Conservation (phyloP, 2,329 filamentous ascomycete species). For the Arthroderma sp. region DNA sequence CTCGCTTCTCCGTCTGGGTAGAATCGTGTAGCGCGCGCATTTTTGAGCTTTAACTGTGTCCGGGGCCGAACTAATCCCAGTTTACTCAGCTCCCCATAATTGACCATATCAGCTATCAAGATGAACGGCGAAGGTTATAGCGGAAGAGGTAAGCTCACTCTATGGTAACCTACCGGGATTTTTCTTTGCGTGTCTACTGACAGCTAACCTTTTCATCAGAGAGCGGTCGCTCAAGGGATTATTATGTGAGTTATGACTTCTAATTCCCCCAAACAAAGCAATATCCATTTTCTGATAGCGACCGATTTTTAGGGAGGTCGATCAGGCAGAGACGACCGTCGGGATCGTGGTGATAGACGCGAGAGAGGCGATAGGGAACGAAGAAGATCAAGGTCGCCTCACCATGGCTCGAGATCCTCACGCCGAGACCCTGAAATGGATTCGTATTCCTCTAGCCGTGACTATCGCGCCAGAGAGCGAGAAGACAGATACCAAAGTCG, state of each 20-base stretch:
- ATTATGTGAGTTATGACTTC: conserved; percentile 36
- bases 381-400: conserved; percentile 77
- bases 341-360: conserved; percentile 30
- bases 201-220: conserved; percentile 26
- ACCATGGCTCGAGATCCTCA: conserved; percentile 52
- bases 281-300: conserved; percentile 16
- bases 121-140: conserved; percentile 85
- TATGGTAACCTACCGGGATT: not conserved
- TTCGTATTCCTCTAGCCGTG: conserved; percentile 83
- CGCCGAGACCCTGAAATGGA: conserved; percentile 68
- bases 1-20: not conserved
- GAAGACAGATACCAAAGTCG: conserved; percentile 79
- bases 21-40: not conserved
- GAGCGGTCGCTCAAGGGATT: conserved; percentile 41
- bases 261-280: conserved; percentile 17
- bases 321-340: conserved; percentile 37
- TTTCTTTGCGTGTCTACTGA: not conserved
- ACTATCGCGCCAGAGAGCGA: conserved; percentile 82
- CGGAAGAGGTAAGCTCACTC: conserved; percentile 53
- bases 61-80: not conserved
- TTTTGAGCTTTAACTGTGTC: not conserved
- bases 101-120: not conserved
- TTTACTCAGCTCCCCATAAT: not conserved
- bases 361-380: conserved; percentile 45
- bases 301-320: conserved; percentile 32